Conservation (phyloP, 768 basidiomycete genomes). For the Infundibulicybe gibba region DNA sequence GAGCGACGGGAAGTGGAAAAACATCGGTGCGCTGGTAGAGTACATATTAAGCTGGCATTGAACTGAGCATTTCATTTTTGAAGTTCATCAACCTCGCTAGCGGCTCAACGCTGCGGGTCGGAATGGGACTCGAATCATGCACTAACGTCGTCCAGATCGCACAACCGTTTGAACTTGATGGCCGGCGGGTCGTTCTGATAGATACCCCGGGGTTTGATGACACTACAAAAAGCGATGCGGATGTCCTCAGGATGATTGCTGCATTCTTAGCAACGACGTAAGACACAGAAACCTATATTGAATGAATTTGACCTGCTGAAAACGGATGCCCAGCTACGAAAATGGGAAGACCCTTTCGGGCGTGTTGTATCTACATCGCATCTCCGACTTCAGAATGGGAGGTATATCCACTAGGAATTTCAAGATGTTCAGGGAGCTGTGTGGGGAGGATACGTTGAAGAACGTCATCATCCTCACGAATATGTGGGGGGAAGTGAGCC, state of each 20-base stretch:
- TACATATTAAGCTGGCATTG: background rate
- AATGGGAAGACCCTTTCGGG: conserved; percentile 38
- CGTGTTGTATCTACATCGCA: conserved; percentile 54
- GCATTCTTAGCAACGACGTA: conserved; percentile 31
- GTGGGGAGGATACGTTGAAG: conserved; percentile 7
- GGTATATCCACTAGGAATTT: conserved; percentile 11
- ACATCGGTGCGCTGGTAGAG: conserved; percentile 21
- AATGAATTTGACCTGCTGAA: background rate
- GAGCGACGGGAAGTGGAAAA: conserved; percentile 36
- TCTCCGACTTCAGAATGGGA: conserved; percentile 48
- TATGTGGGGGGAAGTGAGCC: conserved; percentile 7
- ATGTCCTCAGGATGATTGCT: conserved; percentile 47
- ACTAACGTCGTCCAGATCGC: conserved; percentile 42
- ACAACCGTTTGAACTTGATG: conserved; percentile 38
- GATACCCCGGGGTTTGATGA: conserved; percentile 66
- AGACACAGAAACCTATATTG: conserved; percentile 3
- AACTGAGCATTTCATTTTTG: background rate
- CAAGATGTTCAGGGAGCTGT: conserved; percentile 10
- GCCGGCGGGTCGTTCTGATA: conserved; percentile 38
- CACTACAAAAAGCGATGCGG: conserved; percentile 41
- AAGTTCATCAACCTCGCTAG: conserved; percentile 56
- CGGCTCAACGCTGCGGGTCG: conserved; percentile 43
- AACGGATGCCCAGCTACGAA: conserved; percentile 18
- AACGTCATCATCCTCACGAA: conserved; percentile 9
- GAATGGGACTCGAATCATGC: conserved; percentile 45